Base-by-base conservation (phyloP, 371 early-diverging fungal species). In the Lichtheimia corymbifera region DNA sequence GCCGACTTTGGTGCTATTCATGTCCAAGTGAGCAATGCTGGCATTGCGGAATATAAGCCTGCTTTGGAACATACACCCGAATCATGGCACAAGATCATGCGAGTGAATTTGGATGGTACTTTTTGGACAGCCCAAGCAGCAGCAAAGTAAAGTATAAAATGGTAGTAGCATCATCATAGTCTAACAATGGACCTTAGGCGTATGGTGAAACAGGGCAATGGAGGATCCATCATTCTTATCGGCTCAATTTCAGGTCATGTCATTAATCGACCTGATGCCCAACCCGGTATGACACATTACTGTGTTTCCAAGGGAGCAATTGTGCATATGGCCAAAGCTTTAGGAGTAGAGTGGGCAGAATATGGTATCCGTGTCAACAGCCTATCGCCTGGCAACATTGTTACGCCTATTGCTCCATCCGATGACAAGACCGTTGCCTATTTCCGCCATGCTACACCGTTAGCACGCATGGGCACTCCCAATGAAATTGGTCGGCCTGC, bases 51-150 rank as follows among this genome's bases (percentile, higher is more conserved):
- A 24, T 66, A 71, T 53, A 53, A 53, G 13, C 49, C 51, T 13
- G 67, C 67, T 17, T 49, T 67, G 5, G 64, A 72, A n/a, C 64
- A 70, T 11, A 63, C 67, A 5, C 64, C 64, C 12, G 70, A 65
- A 44, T 65, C 54, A 13, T 72, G 67, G 61, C 65, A 57, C 55
- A 63, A 61, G 45, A 57, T 67, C 20, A 58, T 72, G 62, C 52
- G 62, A 30, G 62, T 72, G 27, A 72, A 72, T 51, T 47, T 72
- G 17, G 64, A 63, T 55, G 73, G 73, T 14, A 66, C 73, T 4
- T 72, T 72, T 47, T 64, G 58, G 25, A 66, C 66, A 4, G 70
- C 64, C 4, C 73, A 72, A 47, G 73, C 73, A 24, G 66, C 66
- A n/a, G 73, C 66, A 28, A 60, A 60, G 70, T 65, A 47, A 50